Conservation (phyloP, 768 basidiomycete species). For the Aureoboletus auriporus region DNA sequence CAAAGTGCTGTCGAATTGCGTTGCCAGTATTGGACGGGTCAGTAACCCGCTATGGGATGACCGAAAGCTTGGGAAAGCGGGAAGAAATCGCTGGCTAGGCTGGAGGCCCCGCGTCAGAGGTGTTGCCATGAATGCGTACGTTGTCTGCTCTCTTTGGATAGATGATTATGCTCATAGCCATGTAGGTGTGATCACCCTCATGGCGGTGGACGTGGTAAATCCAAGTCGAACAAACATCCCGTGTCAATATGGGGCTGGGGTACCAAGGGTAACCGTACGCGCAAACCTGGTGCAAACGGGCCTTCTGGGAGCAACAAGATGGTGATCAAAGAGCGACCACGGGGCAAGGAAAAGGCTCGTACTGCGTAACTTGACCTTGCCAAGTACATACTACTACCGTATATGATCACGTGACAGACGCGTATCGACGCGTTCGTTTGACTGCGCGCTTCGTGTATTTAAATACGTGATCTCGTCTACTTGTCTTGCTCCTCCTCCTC, state of each 20-base stretch:
- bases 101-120: conserved; percentile 82
- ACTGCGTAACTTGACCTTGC: neutral
- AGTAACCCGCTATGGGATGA: conserved; percentile 91
- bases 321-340: conserved; percentile 81
- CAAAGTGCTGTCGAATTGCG: conserved; percentile 73
- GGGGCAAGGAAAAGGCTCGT: conserved; percentile 53
- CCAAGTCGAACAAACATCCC: conserved; percentile 93
- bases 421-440: conserved; percentile 31
- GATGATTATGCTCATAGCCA: neutral
- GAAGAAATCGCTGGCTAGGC: conserved; percentile 83
- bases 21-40: conserved; percentile 87
- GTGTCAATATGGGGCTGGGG: conserved; percentile 91
- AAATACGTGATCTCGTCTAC: neutral
- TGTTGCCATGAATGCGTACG: conserved; percentile 95
- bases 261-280: conserved; percentile 88
- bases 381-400: neutral
- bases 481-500: conserved; percentile 6
- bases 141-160: neutral
- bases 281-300: conserved; percentile 88
- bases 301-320: conserved; percentile 88
- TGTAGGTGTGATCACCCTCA: conserved; percentile 85
- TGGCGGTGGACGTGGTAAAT: conserved; percentile 97
- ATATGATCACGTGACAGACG: conserved; percentile 28
- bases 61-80: conserved; percentile 85
- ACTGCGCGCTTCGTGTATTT: conserved; percentile 1